Evolutionary conservation across 2,329 filamentous ascomycete species (phyloP).

Genomic region (Domatiomyces catenatus): DNA sequence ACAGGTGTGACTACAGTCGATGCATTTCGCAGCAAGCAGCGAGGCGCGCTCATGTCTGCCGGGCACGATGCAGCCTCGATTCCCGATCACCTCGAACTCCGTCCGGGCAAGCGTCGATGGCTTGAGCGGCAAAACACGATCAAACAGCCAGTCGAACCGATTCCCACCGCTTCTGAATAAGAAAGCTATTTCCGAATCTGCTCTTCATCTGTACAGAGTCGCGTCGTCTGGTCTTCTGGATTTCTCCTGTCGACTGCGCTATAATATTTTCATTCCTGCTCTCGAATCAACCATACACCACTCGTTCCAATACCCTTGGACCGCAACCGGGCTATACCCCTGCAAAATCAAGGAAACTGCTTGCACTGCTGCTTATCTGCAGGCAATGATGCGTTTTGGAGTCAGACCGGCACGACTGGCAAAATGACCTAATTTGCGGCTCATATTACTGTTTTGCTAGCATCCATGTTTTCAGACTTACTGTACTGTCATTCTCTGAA

Average conservation of each 20-base stretch:
- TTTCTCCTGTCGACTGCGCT: not conserved
- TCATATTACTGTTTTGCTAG: not conserved
- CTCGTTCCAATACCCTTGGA: not conserved
- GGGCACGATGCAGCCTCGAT: conserved; percentile 60
- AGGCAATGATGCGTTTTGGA: not conserved
- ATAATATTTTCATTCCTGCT: not conserved
- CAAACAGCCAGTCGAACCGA: conserved; percentile 7
- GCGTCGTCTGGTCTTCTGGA: not conserved
- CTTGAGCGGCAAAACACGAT: conserved; percentile 37
- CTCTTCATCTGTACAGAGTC: not conserved
- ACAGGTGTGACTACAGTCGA: conserved; percentile 47
- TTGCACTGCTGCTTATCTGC: not conserved
- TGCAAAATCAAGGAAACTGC: not conserved
- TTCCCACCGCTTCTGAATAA: conserved; percentile 7
- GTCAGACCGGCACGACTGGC: not conserved
- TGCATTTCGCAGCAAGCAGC: conserved; percentile 84
- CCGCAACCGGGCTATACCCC: not conserved
- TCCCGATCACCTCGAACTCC: conserved; percentile 76
- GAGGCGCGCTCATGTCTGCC: conserved; percentile 60
- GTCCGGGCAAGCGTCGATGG: conserved; percentile 68
- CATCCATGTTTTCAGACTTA: not conserved
- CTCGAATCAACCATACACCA: not conserved
- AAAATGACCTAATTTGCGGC: not conserved
- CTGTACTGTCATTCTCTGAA: not conserved
- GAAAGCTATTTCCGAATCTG: not conserved